These are phyloP conservation scores for Parietaria judaica DNA, from an alignment of 306 rosid species.

Conservation along the genomic window DNA sequence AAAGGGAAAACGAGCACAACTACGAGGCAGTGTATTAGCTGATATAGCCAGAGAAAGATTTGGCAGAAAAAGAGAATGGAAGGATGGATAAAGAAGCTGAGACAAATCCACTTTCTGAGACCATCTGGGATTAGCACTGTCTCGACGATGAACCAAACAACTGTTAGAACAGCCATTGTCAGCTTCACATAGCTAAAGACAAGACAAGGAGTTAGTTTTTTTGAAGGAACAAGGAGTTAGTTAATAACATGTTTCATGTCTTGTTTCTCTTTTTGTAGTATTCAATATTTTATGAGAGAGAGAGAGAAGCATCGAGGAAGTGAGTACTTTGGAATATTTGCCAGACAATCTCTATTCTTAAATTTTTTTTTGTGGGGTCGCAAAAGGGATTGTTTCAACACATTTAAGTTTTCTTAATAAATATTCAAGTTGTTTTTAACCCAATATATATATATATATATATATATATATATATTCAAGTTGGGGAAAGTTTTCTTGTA, in stretches of 20 bases:
- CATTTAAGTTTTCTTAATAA: not conserved
- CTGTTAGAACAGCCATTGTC: conserved; percentile 9
- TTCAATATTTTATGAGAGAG: not conserved
- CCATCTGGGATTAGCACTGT: conserved; percentile 13
- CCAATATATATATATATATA: no score
- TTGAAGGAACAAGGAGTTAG: not conserved
- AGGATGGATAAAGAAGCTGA: conserved; percentile 18
- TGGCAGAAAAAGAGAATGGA: conserved; percentile 10
- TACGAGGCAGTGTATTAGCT: conserved; percentile 6
- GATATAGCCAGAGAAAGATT: conserved; percentile 16
- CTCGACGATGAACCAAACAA: conserved; percentile 13
- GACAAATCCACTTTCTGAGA: conserved; percentile 13
- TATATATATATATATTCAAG: not conserved
- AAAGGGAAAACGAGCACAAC: not conserved
- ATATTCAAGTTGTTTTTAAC: no score
- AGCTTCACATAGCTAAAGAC: not conserved
- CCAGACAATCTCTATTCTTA: not conserved
- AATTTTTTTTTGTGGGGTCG: not conserved
- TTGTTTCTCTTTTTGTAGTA: not conserved
- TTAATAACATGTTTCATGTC: not conserved
- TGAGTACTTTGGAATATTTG: not conserved
- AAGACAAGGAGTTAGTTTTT: not conserved
- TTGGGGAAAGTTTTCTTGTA: conserved; percentile 1
- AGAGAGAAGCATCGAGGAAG: conserved; percentile 10
- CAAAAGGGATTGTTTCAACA: not conserved